A percentile compares a stretch with the other conserved stretches of the same genome.
phyloP scores from a whole-genome alignment of 257 asterid genomes.

The Plantago elongata region DNA sequence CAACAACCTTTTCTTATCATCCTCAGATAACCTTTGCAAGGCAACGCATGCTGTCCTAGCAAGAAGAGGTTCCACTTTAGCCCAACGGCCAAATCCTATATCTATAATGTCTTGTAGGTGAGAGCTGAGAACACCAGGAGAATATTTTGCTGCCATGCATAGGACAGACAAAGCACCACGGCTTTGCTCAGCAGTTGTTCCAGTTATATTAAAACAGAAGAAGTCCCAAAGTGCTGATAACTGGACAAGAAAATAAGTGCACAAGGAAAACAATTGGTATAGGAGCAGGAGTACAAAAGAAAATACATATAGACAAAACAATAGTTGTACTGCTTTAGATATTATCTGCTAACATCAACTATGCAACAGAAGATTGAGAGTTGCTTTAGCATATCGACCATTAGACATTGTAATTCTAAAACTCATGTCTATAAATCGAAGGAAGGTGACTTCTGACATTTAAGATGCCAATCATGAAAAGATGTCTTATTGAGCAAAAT shows the following conservation, averaged over 20 bases:
- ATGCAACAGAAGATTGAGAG: not conserved
- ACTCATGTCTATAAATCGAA: too few relatives aligned
- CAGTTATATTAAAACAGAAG: conserved; percentile 86
- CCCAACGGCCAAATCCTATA: conserved; percentile 98
- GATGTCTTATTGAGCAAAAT: conserved; percentile 7
- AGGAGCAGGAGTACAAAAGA: conserved; percentile 13
- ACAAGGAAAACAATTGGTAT: conserved; percentile 5
- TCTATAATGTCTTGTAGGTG: conserved; percentile 91
- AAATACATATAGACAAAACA: not conserved
- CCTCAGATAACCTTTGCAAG: conserved; percentile 80
- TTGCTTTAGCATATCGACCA: not conserved
- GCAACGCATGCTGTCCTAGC: conserved; percentile 93
- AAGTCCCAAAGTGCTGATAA: conserved; percentile 93
- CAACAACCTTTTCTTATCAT: conserved; percentile 71
- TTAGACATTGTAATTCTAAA: not conserved
- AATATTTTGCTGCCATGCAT: conserved; percentile 90
- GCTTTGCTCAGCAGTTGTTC: conserved; percentile 91
- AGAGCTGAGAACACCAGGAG: conserved; percentile 69
- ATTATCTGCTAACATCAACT: not conserved
- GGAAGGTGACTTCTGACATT: not conserved
- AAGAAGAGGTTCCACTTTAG: conserved; percentile 85
- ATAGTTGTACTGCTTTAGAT: conserved; percentile 9
- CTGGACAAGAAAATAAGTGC: conserved; percentile 41
- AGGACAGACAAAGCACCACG: conserved; percentile 92
- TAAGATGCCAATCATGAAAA: not conserved